Evolutionary conservation across 257 asterid species (phyloP).

Genomic region (Ligustrum vulgare): DNA sequence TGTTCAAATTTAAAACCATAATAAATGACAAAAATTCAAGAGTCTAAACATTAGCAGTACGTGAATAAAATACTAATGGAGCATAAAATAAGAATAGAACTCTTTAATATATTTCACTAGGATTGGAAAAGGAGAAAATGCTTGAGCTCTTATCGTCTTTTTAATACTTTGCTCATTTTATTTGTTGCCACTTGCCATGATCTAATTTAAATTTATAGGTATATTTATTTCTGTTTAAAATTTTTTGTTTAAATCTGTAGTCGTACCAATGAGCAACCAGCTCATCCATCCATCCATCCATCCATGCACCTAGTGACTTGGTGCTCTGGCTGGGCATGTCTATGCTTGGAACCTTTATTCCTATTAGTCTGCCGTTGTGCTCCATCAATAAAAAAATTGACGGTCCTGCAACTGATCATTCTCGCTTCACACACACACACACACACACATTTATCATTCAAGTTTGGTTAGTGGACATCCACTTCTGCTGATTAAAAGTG

Average conservation of each 20-base stretch:
- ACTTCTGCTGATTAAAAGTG: neutral
- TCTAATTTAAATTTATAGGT: neutral
- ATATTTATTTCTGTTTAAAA: neutral
- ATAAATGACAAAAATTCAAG: neutral
- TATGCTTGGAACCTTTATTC: neutral
- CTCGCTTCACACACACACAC: neutral
- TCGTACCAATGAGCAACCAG: neutral
- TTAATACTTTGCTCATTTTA: no score
- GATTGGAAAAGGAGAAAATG: neutral
- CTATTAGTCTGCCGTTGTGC: neutral
- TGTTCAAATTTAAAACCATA: neutral
- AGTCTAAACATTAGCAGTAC: neutral
- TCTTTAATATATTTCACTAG: neutral
- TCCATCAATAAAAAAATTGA: neutral
- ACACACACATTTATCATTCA: neutral
- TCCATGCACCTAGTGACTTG: neutral
- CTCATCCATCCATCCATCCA: neutral
- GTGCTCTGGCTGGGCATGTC: neutral
- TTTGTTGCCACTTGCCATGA: neutral
- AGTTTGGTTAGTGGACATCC: neutral
- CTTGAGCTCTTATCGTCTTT: neutral
- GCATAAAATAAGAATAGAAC: neutral
- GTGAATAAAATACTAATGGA: neutral
- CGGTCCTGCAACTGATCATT: neutral
- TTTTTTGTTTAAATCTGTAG: neutral